Percentiles rank a stretch among this genome's conserved stretches.
Conservation (phyloP, 371 early-diverging fungal species). For the Syncephalastrum contaminatum region DNA sequence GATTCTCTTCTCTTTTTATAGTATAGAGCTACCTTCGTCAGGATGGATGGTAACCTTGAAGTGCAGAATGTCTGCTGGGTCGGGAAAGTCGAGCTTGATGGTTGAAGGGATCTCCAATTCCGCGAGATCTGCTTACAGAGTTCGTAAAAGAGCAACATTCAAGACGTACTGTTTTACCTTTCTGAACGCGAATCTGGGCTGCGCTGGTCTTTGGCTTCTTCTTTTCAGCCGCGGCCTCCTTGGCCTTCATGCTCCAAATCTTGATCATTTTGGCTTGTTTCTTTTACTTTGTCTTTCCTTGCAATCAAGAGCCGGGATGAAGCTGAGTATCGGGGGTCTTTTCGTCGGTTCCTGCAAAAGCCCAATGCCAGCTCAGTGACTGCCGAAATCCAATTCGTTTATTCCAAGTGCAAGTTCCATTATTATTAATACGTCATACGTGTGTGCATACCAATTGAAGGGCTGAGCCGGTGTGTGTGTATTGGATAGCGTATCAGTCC, state of each 20-base stretch:
- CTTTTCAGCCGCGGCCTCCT: conserved; percentile 71
- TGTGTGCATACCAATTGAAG: too few relatives aligned
- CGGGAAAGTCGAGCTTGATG: conserved; percentile 77
- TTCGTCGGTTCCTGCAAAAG: too few relatives aligned
- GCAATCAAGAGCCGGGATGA: too few relatives aligned
- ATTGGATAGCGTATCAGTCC: too few relatives aligned
- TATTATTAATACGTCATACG: too few relatives aligned
- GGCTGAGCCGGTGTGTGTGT: too few relatives aligned
- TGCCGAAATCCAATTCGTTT: too few relatives aligned
- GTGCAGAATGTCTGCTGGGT: conserved; percentile 81
- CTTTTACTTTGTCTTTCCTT: too few relatives aligned
- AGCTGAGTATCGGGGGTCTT: too few relatives aligned
- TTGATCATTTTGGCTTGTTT: conserved; percentile 64
- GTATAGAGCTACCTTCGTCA: conserved; percentile 72
- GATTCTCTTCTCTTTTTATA: not conserved
- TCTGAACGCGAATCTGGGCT: conserved; percentile 90
- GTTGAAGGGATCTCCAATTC: conserved; percentile 85
- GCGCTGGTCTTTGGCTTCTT: conserved; percentile 86
- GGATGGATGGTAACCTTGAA: conserved; percentile 85
- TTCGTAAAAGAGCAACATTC: not conserved
- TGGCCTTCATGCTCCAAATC: conserved; percentile 87
- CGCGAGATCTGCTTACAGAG: conserved; percentile 61
- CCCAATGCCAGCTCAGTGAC: too few relatives aligned
- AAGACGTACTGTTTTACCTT: conserved; percentile 56
- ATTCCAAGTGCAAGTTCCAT: too few relatives aligned